phyloP scores from a whole-genome alignment of 1,284 basidiomycete genomes.

The Ceratobasidium sp. region DNA sequence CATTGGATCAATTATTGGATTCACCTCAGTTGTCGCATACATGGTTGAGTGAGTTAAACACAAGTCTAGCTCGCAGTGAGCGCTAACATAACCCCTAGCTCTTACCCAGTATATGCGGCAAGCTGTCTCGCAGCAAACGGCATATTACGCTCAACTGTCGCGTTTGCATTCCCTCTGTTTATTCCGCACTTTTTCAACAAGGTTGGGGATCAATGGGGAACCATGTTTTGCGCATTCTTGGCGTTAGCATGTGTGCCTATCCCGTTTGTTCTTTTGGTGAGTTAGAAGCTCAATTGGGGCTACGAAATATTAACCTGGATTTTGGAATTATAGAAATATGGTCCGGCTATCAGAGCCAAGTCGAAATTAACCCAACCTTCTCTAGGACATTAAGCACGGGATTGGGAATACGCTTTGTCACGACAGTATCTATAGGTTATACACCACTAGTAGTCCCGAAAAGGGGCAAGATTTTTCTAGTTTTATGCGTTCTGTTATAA shows the following conservation, averaged over 20 bases:
- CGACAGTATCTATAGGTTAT: no score
- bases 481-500: no score
- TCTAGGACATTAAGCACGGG: neutral
- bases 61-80: no score
- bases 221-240: constrained; percentile 69
- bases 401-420: no score
- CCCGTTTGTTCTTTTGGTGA: constrained; percentile 60
- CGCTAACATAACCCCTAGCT: constrained; percentile 42
- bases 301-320: neutral
- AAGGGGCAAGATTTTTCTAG: no score
- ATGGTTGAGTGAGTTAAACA: constrained; percentile 62
- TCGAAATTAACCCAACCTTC: constrained; percentile 54
- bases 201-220: constrained; percentile 73
- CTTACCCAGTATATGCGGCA: constrained; percentile 70
- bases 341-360: constrained; percentile 65
- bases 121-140: constrained; percentile 76
- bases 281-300: constrained; percentile 7
- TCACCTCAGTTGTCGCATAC: constrained; percentile 69
- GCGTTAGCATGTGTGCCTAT: constrained; percentile 66
- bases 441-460: no score
- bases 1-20: constrained; percentile 67
- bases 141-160: constrained; percentile 71
- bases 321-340: constrained; percentile 61
- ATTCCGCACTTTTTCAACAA: constrained; percentile 65
- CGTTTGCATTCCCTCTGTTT: constrained; percentile 71